Base-by-base conservation (phyloP, 371 early-diverging fungal species). In the Mortierella sp. region DNA sequence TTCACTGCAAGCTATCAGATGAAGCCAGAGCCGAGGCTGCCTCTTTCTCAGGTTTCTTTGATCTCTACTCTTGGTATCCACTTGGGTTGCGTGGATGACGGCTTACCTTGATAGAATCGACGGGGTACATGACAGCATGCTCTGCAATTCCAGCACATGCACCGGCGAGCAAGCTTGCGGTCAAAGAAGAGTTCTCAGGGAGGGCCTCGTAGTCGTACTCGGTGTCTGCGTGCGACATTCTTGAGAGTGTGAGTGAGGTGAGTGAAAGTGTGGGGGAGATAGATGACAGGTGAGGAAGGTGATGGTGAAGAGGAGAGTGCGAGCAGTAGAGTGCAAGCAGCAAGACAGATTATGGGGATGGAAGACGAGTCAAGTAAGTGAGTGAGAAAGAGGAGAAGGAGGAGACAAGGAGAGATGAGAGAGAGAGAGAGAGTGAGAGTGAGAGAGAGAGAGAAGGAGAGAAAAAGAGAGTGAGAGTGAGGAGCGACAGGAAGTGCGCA, bases 71-170 rank as follows among this genome's bases (percentile, higher is more conserved):
- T 56, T 28, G 16, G 18, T 14, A 21, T 25, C 52, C 44, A 56
- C 15, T 21, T 19, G 9, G 37, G 37, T 9, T 37, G 37, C 37
- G 9, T 3, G 37, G 37, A 9, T 46, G 12, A n/a, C 14, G 12
- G 47, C 69, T 70, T 84, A 92, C 94, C 92, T 97, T 97, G 74
- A 97, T 91, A 66, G 89, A 87, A 75, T 98, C 98, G 23, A 97
- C 85, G 14, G 98, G 98, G 82, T 93, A 96, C 93, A 95, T 95
- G 57, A 96, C 91, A 57, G 92, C 88, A 76, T 98, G 98, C 81
- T 98, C 98, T 44, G 94, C 93, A 69, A 97, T 95, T 68, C 98
- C 98, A 25, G 98, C 98, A 7, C 95, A 82, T 1, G 97, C 97
- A 56, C 98, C 98, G 16, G 97, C 97, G 55, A 92, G 67, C 60